Base-by-base conservation (phyloP, 768 basidiomycete genomes). In the Phaffia tasmanica region DNA sequence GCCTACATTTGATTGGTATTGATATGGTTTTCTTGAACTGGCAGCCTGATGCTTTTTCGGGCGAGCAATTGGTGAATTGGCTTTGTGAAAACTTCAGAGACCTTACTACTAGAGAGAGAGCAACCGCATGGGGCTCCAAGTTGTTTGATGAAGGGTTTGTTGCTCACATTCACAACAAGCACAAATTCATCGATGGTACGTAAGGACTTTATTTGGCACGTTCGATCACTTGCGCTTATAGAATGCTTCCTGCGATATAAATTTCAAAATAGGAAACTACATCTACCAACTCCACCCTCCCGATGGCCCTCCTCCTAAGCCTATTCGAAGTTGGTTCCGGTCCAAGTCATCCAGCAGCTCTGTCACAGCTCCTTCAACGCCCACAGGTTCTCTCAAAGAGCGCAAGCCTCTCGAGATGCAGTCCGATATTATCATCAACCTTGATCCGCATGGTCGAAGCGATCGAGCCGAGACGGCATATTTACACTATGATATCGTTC, bases 401-500 rank as follows among this genome's bases (percentile, higher is more conserved):
- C 42, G 58, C 23, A 19, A 32, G 30, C 74, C 72, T 63, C 74
- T 79, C 49, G 68, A 71, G 25, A 78, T 97, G 69, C 91, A 88
- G 72, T 88, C 94, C 73, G 88, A 83, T n/a, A 86, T 88, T 82
- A 83, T 92, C 29, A 86, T 95, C 65, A 91, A 98, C 72, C 67
- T 77, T 5, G 77, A 77, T 63, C 73, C 73, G 32, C 57, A 51
- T n/a, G 77, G 88, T 85, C 82, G 82, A 77, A 91, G 88, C 72
- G 86, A 89, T 75, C 86, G 89, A 72, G 88, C 90, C 0, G 92
- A 95, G 76, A 82, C 85, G 2, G 87, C 89, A 21, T 81, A 93
- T 35, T 80, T 97, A 29, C 93, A 97, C 74, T 85, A 93, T 75
- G 95, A 98, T 76, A 83, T 95, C 65, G 87, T 94, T 62, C 94